Evolutionary conservation across 805 yeast genomes (phyloP), one percentile per base, ranked within the genome.

Genomic region (Candida peoriensis): DNA sequence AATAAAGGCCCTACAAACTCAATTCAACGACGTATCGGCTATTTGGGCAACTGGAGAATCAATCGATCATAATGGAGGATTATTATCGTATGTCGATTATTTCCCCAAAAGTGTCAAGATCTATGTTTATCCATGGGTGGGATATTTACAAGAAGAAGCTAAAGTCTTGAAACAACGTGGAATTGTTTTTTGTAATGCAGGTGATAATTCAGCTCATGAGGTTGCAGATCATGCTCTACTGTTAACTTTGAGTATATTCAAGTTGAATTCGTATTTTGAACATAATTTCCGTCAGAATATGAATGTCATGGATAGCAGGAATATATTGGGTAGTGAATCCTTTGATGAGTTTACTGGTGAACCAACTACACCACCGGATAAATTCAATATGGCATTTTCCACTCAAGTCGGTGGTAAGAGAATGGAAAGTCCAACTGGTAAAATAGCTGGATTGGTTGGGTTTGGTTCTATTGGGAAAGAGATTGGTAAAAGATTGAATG

Each of bases 381-480:
- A 61, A 42, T 16, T 44, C 42, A 48, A 64, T 52, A 60, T 66
- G 40, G 61, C 68, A 0, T 57, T 58, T 25, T 66, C 72, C 13
- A 68, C 69, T 15, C 47, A 52, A 14, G 56, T 76, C 3, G 78
- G 76, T 26, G 66, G 72, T 3, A 60, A 72, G 17, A 51, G 51
- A 20, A 53, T 71, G 45, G 74, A 55, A 15, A 66, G 76, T 5
- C 87, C 88, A 6, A 53, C 57, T 12, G 76, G 76, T 15, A 78
- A 75, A 49, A 63, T 62, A 17, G 87, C 68, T 2, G 74, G 78
- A 3, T 68, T 84, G 22, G 73, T 81, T 4, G 95, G 94, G 0
- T 78, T 83, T 48, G 94, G 95, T 1, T 65, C 75, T 15, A 84
- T 84, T 46, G 95, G 94, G 8, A 70, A 70, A 51, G 65, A 68